Evolutionary conservation across 2,329 filamentous ascomycete species (phyloP).

Genomic region (Emmonsia crescens): DNA sequence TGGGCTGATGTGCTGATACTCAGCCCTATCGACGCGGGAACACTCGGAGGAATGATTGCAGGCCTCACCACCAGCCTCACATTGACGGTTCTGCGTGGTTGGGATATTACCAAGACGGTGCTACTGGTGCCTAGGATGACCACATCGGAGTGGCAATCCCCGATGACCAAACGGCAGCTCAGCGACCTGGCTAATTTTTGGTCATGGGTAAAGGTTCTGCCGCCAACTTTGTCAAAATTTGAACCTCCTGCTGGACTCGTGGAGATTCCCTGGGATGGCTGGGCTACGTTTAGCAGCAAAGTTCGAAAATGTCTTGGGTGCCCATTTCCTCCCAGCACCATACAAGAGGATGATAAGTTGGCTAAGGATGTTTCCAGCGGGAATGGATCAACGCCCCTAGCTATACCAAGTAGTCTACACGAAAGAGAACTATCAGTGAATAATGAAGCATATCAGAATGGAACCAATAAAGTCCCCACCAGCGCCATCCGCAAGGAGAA

Average conservation of each 20-base stretch:
- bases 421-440: not conserved
- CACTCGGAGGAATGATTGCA: conserved; percentile 75
- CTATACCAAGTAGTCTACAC: not conserved
- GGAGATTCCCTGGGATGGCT: conserved; percentile 42
- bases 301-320: conserved; percentile 23
- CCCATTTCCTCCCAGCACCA: conserved; percentile 3
- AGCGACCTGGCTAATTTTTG: conserved; percentile 73
- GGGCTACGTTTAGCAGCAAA: conserved; percentile 22
- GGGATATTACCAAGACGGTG: conserved; percentile 78
- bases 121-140: conserved; percentile 84
- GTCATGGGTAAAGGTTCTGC: conserved; percentile 74
- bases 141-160: conserved; percentile 78
- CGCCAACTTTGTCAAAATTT: conserved; percentile 75
- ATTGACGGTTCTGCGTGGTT: conserved; percentile 69
- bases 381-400: not conserved
- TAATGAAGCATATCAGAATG: not conserved
- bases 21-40: conserved; percentile 74
- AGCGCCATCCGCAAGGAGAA: not conserved
- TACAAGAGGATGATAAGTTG: not conserved
- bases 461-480: not conserved
- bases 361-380: not conserved
- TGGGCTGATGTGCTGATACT: conserved; percentile 85
- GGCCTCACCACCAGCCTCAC: conserved; percentile 73
- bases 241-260: conserved; percentile 44
- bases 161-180: conserved; percentile 77